A percentile compares a stretch with the other conserved stretches of the same genome.
Evolutionary conservation across 805 yeast genomes (phyloP).

Genomic region (Candida ovalis): DNA sequence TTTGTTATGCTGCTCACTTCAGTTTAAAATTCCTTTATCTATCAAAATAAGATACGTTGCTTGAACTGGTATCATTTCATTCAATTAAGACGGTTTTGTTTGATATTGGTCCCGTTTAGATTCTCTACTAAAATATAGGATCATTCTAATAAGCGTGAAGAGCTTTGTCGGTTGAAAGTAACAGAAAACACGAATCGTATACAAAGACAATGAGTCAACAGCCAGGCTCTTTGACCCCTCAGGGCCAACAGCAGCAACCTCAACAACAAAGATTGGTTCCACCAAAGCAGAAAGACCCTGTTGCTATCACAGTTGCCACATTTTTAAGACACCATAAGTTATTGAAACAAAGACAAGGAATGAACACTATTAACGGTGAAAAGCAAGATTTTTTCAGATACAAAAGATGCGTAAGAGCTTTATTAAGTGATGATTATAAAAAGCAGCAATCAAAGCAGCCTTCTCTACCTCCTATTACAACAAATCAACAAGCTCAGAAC

Average conservation of each 20-base stretch:
- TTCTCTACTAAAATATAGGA: too few relatives aligned
- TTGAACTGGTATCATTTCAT: too few relatives aligned
- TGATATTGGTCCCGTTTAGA: too few relatives aligned
- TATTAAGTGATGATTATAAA: slow-evolving; percentile 68
- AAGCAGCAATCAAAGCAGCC: slow-evolving; percentile 29
- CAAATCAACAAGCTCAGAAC: slow-evolving; percentile 54
- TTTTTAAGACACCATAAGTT: slow-evolving; percentile 59
- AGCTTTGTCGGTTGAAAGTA: neutral
- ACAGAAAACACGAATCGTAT: neutral
- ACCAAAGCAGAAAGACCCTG: slow-evolving; percentile 39
- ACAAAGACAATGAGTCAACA: slow-evolving; percentile 2
- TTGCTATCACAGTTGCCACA: slow-evolving; percentile 66
- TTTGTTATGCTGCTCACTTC: too few relatives aligned
- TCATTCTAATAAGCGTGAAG: neutral
- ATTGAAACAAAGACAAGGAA: slow-evolving; percentile 81
- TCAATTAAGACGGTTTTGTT: too few relatives aligned
- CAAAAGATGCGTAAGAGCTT: slow-evolving; percentile 78
- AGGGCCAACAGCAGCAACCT: neutral
- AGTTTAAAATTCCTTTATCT: too few relatives aligned
- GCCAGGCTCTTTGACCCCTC: neutral
- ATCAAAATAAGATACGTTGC: too few relatives aligned
- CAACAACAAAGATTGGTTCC: slow-evolving; percentile 21
- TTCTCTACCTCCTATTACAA: slow-evolving; percentile 42
- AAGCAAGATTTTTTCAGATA: slow-evolving; percentile 80
- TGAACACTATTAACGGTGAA: slow-evolving; percentile 54